Conservation (phyloP, 2,329 filamentous ascomycete genomes). For the Penicillium expansum region DNA sequence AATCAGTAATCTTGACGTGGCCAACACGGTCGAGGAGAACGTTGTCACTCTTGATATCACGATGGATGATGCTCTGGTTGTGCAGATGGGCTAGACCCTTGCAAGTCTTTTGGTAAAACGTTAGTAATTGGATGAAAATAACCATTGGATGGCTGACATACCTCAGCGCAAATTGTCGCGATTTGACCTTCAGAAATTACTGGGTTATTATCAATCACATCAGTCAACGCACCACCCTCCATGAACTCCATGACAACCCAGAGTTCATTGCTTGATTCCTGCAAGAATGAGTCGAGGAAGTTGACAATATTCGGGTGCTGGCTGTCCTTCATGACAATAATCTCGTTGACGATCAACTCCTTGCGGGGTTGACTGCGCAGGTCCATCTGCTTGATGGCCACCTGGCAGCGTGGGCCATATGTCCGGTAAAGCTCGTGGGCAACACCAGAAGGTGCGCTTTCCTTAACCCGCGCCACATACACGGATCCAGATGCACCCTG, state of each 20-base stretch:
- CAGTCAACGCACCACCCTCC: constrained; percentile 95
- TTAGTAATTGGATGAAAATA: constrained; percentile 11
- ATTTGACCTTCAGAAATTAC: constrained; percentile 96
- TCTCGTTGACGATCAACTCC: constrained; percentile 98
- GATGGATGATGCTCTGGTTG: constrained; percentile 94
- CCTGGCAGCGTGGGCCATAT: constrained; percentile 79
- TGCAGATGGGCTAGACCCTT: constrained; percentile 92
- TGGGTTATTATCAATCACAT: constrained; percentile 97
- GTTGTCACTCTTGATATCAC: constrained; percentile 99
- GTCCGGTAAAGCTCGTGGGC: constrained; percentile 75
- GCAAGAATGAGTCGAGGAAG: constrained; percentile 93
- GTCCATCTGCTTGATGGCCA: constrained; percentile 99
- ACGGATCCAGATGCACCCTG: constrained; percentile 97
- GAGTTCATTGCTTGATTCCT: constrained; percentile 91
- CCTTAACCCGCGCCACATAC: constrained; percentile 94
- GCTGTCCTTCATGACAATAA: constrained; percentile 99
- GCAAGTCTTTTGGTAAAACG: constrained; percentile 68
- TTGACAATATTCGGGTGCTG: constrained; percentile 98
- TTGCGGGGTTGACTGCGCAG: constrained; percentile 94
- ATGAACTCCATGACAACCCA: constrained; percentile 99
- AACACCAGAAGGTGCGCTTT: constrained; percentile 75
- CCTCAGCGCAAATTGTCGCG: constrained; percentile 93
- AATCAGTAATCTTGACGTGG: constrained; percentile 98
- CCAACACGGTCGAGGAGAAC: constrained; percentile 90
- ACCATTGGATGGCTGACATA: constrained; percentile 45